These are phyloP conservation scores for Penicillium griseofulvum DNA, from an alignment of 2,329 filamentous ascomycete species.

Conservation along the genomic window DNA sequence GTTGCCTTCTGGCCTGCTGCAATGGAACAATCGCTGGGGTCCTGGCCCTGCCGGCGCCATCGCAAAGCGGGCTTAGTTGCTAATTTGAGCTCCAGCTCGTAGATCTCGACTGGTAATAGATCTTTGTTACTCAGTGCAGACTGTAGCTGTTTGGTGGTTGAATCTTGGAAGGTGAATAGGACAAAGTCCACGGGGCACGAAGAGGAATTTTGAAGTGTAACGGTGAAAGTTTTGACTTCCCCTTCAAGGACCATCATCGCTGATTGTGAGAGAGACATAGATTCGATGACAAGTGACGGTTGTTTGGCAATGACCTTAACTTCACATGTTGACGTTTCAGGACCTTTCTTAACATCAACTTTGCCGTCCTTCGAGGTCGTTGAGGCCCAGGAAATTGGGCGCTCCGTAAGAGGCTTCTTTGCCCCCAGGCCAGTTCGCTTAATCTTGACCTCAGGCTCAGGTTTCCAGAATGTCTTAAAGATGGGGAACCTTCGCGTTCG, in stretches of 20 bases:
- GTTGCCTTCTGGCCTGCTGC: constrained; percentile 64
- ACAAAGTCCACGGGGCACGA: constrained; percentile 76
- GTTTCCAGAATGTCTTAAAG: constrained; percentile 72
- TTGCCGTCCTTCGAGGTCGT: constrained; percentile 39
- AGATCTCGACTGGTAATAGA: constrained; percentile 72
- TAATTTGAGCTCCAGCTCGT: constrained; percentile 80
- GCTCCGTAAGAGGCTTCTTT: constrained; percentile 51
- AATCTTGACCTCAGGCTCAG: constrained; percentile 66
- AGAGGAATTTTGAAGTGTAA: constrained; percentile 79
- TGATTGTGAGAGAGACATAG: constrained; percentile 75
- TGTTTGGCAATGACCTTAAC: constrained; percentile 77
- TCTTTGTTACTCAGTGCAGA: constrained; percentile 73
- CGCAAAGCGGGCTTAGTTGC: constrained; percentile 66
- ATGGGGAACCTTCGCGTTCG: constrained; percentile 80
- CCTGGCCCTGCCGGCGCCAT: constrained; percentile 51
- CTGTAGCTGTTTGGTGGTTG: constrained; percentile 74
- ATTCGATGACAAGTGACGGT: constrained; percentile 72
- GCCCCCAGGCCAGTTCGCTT: constrained; percentile 70
- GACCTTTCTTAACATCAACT: constrained; percentile 32
- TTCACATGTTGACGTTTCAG: constrained; percentile 41
- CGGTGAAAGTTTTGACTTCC: constrained; percentile 71
- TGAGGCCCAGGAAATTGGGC: constrained; percentile 45
- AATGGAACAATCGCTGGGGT: constrained; percentile 59
- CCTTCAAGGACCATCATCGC: constrained; percentile 92
- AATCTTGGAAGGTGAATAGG: constrained; percentile 85